phyloP scores from a whole-genome alignment of 257 asterid species.

The Solanum chiquidenum region DNA sequence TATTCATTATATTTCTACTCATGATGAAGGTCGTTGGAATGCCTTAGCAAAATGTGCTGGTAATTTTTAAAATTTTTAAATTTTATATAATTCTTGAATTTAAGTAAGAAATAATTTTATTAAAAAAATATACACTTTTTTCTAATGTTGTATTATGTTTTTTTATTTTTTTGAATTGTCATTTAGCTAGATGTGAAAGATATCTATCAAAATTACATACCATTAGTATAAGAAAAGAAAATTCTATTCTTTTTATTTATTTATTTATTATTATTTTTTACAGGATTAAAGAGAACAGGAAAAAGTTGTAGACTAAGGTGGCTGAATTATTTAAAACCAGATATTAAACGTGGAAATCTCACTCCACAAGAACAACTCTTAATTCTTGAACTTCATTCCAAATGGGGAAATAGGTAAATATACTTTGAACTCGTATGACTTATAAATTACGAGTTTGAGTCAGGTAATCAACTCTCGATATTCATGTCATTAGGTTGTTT shows the following conservation, averaged over 20 bases:
- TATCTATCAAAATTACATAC: neutral
- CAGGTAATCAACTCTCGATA: neutral
- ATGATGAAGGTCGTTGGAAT: conserved; percentile 89
- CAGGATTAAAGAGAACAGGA: conserved; percentile 84
- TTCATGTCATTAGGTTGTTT: neutral
- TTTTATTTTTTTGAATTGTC: neutral
- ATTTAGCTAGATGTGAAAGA: neutral
- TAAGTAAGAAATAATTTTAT: neutral
- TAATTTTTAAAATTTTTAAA: neutral
- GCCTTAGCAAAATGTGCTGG: conserved; percentile 65
- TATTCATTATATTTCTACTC: conserved; percentile 32
- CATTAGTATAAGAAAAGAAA: neutral
- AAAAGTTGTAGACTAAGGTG: conserved; percentile 86
- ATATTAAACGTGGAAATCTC: conserved; percentile 67
- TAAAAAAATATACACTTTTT: neutral
- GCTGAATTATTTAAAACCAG: conserved; percentile 83
- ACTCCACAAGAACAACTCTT: conserved; percentile 66
- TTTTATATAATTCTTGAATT: neutral
- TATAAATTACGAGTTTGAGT: neutral
- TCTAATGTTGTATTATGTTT: neutral
- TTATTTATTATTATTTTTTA: neutral
- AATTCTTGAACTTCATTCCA: conserved; percentile 83
- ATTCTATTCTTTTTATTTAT: neutral
- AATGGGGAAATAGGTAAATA: conserved; percentile 69
- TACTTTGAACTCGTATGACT: neutral